Evolutionary conservation across 331 rosid genomes (phyloP).

Genomic region (Spiraea crenata): DNA sequence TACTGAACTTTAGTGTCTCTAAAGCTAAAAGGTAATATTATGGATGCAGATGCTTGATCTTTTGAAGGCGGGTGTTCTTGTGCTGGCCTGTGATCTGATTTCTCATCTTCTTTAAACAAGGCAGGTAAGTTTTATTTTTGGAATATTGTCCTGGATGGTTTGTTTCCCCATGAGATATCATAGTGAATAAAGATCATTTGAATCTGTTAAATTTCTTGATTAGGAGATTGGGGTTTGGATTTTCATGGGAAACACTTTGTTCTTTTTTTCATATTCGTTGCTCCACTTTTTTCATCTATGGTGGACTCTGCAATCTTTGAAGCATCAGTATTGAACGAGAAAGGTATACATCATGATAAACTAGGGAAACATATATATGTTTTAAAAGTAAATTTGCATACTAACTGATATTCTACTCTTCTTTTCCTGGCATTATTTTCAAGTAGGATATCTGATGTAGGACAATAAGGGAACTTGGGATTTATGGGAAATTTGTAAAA

Average conservation of each 20-base stretch:
- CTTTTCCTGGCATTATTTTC: not conserved
- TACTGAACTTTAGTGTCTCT: not conserved
- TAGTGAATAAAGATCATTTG: not conserved
- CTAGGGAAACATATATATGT: constrained; percentile 12
- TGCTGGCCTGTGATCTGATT: constrained; percentile 75
- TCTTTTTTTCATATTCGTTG: constrained; percentile 40
- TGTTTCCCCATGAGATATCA: not conserved
- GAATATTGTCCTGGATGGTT: not conserved
- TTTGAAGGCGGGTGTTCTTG: constrained; percentile 61
- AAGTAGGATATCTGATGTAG: not conserved
- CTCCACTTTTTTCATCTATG: constrained; percentile 72
- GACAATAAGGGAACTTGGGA: too few species aligned
- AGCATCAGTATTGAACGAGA: constrained; percentile 71
- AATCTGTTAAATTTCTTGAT: constrained; percentile 1
- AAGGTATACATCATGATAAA: constrained; percentile 45
- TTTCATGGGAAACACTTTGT: constrained; percentile 11
- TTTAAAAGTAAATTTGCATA: not conserved
- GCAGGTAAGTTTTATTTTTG: constrained; percentile 38
- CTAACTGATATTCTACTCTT: constrained; percentile 8
- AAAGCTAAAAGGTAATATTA: constrained; percentile 26
- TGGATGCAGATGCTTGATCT: constrained; percentile 59
- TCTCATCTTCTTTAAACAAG: constrained; percentile 85
- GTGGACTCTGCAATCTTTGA: constrained; percentile 82
- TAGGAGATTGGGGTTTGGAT: constrained; percentile 8
- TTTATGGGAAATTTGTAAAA: too few species aligned